phyloP scores from a whole-genome alignment of 129 eudicot species.

The Artemisia argyi region DNA sequence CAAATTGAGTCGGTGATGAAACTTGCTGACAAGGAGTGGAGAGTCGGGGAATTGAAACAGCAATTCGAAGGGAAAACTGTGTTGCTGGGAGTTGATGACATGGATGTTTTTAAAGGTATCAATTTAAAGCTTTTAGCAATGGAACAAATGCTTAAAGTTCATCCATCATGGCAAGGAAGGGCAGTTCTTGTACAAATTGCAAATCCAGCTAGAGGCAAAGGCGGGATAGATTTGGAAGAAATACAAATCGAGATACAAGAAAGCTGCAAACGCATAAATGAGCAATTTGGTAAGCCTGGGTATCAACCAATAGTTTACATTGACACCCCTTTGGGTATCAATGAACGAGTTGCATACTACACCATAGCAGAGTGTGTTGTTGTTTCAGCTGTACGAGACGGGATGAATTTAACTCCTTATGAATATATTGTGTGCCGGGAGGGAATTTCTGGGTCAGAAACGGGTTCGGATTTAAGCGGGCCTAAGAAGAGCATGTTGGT shows the following conservation, averaged over 20 bases:
- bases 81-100: slow-evolving; percentile 69
- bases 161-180: slow-evolving; percentile 68
- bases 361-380: slow-evolving; percentile 93
- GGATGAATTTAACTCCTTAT: slow-evolving; percentile 85
- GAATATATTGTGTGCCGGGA: slow-evolving; percentile 86
- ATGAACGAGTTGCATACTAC: slow-evolving; percentile 75
- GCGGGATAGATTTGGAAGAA: slow-evolving; percentile 69
- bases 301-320: slow-evolving; percentile 80
- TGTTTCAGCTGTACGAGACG: slow-evolving; percentile 90
- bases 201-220: slow-evolving; percentile 80
- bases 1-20: slow-evolving; percentile 64
- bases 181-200: slow-evolving; percentile 73
- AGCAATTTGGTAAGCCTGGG: slow-evolving; percentile 74
- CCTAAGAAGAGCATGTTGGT: slow-evolving; percentile 89
- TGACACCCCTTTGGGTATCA: slow-evolving; percentile 49
- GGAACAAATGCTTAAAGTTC: slow-evolving; percentile 72
- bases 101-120: slow-evolving; percentile 75
- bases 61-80: slow-evolving; percentile 74
- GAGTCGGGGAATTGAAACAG: slow-evolving; percentile 52
- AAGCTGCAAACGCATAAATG: slow-evolving; percentile 73
- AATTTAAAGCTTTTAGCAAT: slow-evolving; percentile 70
- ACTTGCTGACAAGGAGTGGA: slow-evolving; percentile 57
- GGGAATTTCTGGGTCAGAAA: slow-evolving; percentile 57
- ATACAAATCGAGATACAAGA: slow-evolving; percentile 71
- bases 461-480: slow-evolving; percentile 40